Base-by-base conservation (phyloP, 2,329 filamentous ascomycete species). In the Aspergillus novoparasiticus region DNA sequence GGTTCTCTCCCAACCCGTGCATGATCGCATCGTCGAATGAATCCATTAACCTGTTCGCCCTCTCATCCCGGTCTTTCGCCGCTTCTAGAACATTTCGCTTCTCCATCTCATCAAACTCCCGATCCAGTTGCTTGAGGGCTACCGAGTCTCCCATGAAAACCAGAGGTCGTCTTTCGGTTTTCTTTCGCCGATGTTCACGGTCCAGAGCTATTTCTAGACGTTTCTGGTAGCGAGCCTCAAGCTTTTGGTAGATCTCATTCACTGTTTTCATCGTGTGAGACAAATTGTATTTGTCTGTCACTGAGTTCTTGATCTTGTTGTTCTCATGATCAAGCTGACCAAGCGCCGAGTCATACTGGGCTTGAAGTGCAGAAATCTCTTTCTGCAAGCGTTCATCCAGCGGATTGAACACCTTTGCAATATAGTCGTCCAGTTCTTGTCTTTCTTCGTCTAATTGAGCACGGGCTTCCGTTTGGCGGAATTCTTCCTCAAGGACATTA, bases 111-210 rank as follows among this genome's bases (percentile, higher is more conserved):
- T 85, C 83, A 60, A 82, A 82, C 32, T 83, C 81, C 21, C 75
- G 76, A 50, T 82, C 79, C 11, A 86, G 71, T 32, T 76, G 75
- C 69, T 83, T 86, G 66, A 87, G 78, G 50, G 81, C 80, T 5
- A 75, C 71, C 23, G 83, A 82, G 66, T 86, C 82, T 26, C 84
- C 84, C 53, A 81, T 78, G 58, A 83, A 81, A 28, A 85, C 83
- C 36, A 82, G 79, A 26, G 81, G 84, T 62, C 81, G 80, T 57
- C 83, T 77, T 66, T 86, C 83, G 0, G 84, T 83, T 67, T 81
- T 83, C 73, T 86, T 86, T 58, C 85, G 82, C 19, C 84, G 78
- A 53, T 80, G 80, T 68, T 87, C 85, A 46, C 84, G 81, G 65
- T 86, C 84, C 21, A 85, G 72, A 6, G 84, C 79, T 41, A 83